Evolutionary conservation across 306 rosid genomes (phyloP), one percentile per base, ranked within the genome.

Genomic region (Biancaea sappan): DNA sequence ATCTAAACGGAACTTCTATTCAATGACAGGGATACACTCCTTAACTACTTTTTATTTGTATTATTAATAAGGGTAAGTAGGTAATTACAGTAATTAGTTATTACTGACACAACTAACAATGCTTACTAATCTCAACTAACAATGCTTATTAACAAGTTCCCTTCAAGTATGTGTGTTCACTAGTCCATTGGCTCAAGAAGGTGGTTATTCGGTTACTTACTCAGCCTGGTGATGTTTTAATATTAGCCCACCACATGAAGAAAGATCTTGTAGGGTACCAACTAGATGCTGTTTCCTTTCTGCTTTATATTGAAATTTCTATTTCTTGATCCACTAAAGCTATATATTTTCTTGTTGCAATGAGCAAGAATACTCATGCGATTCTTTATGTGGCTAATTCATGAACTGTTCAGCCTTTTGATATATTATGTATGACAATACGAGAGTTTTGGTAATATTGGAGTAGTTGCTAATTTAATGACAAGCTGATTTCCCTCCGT

Each of bases 401-500:
- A 40, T 40, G 47, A 41, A 61, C 48, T 69, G 46, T 56, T 69
- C 22, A 44, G 28, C 54, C 31, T 44, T 57, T 40, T 57, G 58
- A 35, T 76, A 56, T 57, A 46, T 43, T 52, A 72, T 60, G 40
- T 48, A 72, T 48, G 22, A n/a, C n/a, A n/a, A n/a, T n/a, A n/a
- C n/a, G n/a, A 16, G 67, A 44, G 29, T 54, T 44, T 53, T 57
- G 61, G 47, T 40, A 40, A 68, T 31, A 48, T 32, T 16, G 38
- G 64, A 60, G n/a, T 29, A 38, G 54, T 37, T 72, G 28, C 67
- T 72, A 60, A 22, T 66, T 61, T 38, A 60, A 53, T 51, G 26
- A 50, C 48, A 35, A 10, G 28, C 32, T 22, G 37, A 66, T 59
- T 25, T 24, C 38, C 76, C 26, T 71, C 44, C 46, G 15, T 51